These are phyloP conservation scores for Lactarius sanguifluus DNA, from an alignment of 768 basidiomycete species.

Conservation along the genomic window DNA sequence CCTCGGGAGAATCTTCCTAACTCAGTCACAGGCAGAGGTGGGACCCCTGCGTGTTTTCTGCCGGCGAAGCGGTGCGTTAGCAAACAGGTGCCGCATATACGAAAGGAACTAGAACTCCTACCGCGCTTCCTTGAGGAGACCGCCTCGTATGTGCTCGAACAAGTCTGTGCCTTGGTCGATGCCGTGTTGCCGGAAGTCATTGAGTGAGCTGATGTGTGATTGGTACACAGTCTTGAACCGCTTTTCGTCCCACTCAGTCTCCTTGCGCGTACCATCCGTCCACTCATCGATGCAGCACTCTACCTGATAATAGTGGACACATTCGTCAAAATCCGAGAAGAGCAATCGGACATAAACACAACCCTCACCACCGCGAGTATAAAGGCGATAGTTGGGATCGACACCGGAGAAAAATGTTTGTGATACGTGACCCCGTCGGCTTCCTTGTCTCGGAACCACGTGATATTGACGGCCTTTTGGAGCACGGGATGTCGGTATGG, in stretches of 20 bases:
- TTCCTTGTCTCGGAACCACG: too few relatives aligned
- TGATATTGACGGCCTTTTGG: too few relatives aligned
- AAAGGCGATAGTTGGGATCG: too few relatives aligned
- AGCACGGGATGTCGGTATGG: too few relatives aligned
- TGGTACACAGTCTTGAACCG: neutral
- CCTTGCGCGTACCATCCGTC: neutral
- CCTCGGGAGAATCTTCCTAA: neutral
- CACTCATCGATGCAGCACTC: conserved; percentile 22
- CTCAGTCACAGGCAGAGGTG: neutral
- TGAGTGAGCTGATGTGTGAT: conserved; percentile 8
- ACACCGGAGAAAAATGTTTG: too few relatives aligned
- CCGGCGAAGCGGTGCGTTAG: neutral
- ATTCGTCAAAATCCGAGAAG: neutral
- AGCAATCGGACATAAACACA: too few relatives aligned
- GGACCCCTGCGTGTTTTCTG: conserved; percentile 4
- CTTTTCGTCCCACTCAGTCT: neutral
- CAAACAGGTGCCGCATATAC: neutral
- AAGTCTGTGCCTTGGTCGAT: neutral
- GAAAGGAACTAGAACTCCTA: neutral
- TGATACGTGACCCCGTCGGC: too few relatives aligned
- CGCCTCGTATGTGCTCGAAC: conserved; percentile 6
- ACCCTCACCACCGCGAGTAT: too few relatives aligned
- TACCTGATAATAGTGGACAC: neutral
- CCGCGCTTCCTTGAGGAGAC: conserved; percentile 9
- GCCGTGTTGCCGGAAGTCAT: neutral